phyloP scores from a whole-genome alignment of 2,329 filamentous ascomycete genomes.

The Periconia macrospinosa region DNA sequence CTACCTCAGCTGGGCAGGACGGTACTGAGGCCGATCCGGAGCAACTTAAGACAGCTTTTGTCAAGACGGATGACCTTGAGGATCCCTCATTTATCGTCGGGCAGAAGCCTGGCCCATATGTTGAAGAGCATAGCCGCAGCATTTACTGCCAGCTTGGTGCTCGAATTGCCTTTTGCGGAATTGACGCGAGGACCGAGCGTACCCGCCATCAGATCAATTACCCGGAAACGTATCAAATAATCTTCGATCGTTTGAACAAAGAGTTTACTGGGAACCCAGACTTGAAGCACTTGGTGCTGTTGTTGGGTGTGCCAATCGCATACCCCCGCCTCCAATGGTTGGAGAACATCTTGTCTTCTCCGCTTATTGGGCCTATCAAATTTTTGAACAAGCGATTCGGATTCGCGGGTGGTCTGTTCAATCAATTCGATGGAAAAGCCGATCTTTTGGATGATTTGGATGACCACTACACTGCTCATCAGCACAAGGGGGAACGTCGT shows the following conservation, averaged over 20 bases:
- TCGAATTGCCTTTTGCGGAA: slow-evolving; percentile 65
- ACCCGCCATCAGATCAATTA: slow-evolving; percentile 95
- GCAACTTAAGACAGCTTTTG: slow-evolving; percentile 75
- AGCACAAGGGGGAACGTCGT: slow-evolving; percentile 87
- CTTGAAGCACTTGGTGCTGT: slow-evolving; percentile 64
- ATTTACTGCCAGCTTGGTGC: slow-evolving; percentile 66
- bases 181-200: slow-evolving; percentile 68
- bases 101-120: slow-evolving; percentile 68
- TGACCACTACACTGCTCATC: slow-evolving; percentile 81
- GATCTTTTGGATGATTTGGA: slow-evolving; percentile 68
- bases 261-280: slow-evolving; percentile 57
- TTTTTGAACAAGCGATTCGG: slow-evolving; percentile 90
- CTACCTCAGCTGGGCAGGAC: slow-evolving; percentile 50
- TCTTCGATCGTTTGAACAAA: slow-evolving; percentile 58
- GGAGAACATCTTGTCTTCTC: slow-evolving; percentile 86
- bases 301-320: slow-evolving; percentile 72
- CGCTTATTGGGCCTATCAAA: slow-evolving; percentile 84
- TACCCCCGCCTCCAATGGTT: slow-evolving; percentile 85
- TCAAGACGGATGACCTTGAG: slow-evolving; percentile 59
- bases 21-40: slow-evolving; percentile 64
- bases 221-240: slow-evolving; percentile 62
- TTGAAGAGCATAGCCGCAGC: slow-evolving; percentile 63
- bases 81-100: slow-evolving; percentile 81
- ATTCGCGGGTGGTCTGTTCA: slow-evolving; percentile 82
- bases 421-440: slow-evolving; percentile 81